Evolutionary conservation across 257 asterid species (phyloP).

Genomic region (Plantago elongata): DNA sequence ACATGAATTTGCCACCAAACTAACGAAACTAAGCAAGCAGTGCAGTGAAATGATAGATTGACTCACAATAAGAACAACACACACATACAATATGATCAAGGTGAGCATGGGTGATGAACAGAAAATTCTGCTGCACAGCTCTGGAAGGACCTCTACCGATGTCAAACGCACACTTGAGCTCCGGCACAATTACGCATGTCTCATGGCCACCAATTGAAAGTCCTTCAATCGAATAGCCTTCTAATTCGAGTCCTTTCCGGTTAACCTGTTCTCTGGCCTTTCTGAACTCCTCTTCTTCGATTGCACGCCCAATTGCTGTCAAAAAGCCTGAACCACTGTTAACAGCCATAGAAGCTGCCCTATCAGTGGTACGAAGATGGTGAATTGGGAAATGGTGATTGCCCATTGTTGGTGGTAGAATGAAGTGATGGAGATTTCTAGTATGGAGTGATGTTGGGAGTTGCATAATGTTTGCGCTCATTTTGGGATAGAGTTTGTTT

Average conservation of each 20-base stretch:
- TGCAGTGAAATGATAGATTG: background rate
- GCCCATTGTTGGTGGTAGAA: no score
- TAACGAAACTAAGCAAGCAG: background rate
- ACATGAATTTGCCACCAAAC: no score
- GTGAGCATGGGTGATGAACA: constrained; percentile 96
- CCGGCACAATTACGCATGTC: constrained; percentile 91
- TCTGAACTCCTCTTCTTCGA: constrained; percentile 92
- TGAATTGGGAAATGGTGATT: constrained; percentile 12
- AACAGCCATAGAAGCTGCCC: constrained; percentile 18
- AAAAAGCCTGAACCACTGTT: constrained; percentile 48
- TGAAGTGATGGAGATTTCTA: no score
- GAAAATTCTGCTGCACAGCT: constrained; percentile 84
- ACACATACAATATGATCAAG: constrained; percentile 89
- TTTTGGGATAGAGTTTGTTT: no score
- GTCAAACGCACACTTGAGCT: constrained; percentile 82
- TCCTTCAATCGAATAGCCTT: constrained; percentile 79
- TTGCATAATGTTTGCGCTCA: no score
- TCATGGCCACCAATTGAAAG: constrained; percentile 91
- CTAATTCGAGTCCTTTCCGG: constrained; percentile 51
- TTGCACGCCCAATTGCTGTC: constrained; percentile 76
- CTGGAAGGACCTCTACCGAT: constrained; percentile 92
- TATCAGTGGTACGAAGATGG: background rate
- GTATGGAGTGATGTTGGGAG: no score
- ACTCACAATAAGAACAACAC: background rate
- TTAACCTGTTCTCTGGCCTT: constrained; percentile 90